Evolutionary conservation across 148 eudicot genomes (phyloP), one percentile per base, ranked within the genome.

Genomic region (Rhododendron williamsianum): DNA sequence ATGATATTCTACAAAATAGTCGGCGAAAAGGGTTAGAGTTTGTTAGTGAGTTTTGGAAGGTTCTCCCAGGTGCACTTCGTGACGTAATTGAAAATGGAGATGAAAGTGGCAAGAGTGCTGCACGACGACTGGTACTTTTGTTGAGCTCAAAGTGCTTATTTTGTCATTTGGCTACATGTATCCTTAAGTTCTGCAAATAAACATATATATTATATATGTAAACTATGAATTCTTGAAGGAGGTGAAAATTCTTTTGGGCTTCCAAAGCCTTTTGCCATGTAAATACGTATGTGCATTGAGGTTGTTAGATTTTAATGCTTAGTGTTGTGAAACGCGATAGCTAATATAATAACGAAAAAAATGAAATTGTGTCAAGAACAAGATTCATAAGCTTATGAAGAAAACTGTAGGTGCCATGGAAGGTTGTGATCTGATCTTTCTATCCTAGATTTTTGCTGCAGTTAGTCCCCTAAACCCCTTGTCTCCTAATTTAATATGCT

Each of bases 41-140:
- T 91, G 95, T 94, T 25, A 91, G 89, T 83, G 96, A 93, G 78
- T 93, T 93, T 87, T 92, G 95, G 98, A 92, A 93, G 89, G 95
- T 93, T 83, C 92, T 93, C 85, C 95, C 95, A 73, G 90, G 90
- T 73, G 93, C 95, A 36, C 94, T 93, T 82, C 91, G 91, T 83
- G 95, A 93, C 77, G 93, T 95, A 33, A 92, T 93, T 82, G 91
- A 90, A 65, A 91, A 90, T 87, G 99, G 96, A 81, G 96, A 93
- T 89, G 97, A 91, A 43, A 87, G 78, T 86, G 99, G 90, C 81
- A 95, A 80, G 84, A 94, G 90, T 85, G 94, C 95, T 73, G 97
- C 98, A 76, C 83, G 87, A 78, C 91, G 99, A 87, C 93, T 96
- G 98, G 98, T 95, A 90, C 49, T 77, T 82, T 76, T 12, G 5